Percentiles rank a stretch among this genome's conserved stretches.
phyloP scores from a whole-genome alignment of 768 basidiomycete species.

The Exidia glandulosa region DNA sequence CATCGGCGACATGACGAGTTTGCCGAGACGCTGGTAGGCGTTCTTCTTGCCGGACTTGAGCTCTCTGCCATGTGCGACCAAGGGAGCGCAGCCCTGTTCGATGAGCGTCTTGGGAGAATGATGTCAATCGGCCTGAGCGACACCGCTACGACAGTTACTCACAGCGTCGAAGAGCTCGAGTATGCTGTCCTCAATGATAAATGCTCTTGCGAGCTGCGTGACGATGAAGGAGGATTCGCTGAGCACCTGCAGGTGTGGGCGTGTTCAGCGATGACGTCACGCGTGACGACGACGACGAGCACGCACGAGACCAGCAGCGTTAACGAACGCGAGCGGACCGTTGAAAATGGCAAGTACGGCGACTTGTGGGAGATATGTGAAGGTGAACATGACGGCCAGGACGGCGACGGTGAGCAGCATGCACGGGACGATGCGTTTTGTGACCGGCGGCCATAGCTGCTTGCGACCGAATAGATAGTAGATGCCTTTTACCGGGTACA shows the following conservation, averaged over 20 bases:
- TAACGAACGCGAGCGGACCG: conserved; percentile 52
- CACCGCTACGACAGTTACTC: conserved; percentile 5
- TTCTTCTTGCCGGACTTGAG: conserved; percentile 18
- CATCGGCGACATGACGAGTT: conserved; percentile 37
- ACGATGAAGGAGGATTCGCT: conserved; percentile 32
- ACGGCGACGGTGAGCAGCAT: conserved; percentile 12
- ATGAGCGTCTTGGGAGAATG: conserved; percentile 19
- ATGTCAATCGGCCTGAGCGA: not conserved
- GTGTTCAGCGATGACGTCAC: conserved; percentile 7
- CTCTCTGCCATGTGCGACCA: conserved; percentile 29
- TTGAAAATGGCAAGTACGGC: conserved; percentile 51
- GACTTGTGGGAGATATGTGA: conserved; percentile 57
- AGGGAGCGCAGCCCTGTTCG: conserved; percentile 26
- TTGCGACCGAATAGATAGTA: conserved; percentile 9
- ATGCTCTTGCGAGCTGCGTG: conserved; percentile 32
- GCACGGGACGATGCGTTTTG: conserved; percentile 6
- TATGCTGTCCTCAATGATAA: conserved; percentile 32
- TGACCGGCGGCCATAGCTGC: conserved; percentile 10
- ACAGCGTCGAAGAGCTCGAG: conserved; percentile 38
- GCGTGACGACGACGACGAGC: conserved; percentile 9
- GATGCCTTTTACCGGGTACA: conserved; percentile 12
- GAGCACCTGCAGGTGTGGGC: conserved; percentile 25
- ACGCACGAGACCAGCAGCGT: conserved; percentile 28
- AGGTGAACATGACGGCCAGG: conserved; percentile 31
- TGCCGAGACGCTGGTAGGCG: conserved; percentile 32